Evolutionary conservation across 495 filamentous ascomycete species (phyloP).

Genomic region (Tuber brumale): DNA sequence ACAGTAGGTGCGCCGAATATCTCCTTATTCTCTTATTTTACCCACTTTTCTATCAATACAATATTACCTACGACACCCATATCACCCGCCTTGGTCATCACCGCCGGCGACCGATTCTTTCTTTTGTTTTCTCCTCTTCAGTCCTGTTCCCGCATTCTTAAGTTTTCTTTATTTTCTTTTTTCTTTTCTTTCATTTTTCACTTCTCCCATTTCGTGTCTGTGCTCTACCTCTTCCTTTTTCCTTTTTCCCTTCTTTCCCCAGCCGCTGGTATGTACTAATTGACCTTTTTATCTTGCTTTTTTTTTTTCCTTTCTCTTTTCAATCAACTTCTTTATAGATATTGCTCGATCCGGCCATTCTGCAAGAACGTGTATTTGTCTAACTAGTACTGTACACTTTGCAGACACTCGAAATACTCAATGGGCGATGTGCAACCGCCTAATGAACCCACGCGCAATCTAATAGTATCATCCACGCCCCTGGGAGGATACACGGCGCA

Average conservation of each 20-base stretch:
- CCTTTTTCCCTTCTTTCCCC: not conserved
- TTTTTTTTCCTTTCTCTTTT: not conserved
- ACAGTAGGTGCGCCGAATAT: slow-evolving; percentile 27
- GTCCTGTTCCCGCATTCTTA: slow-evolving; percentile 13
- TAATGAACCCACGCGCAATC: slow-evolving; percentile 29
- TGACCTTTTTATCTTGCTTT: not conserved
- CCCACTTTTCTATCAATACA: not conserved
- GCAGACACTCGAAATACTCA: slow-evolving; percentile 21
- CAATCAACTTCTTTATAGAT: slow-evolving; percentile 1
- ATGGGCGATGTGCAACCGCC: slow-evolving; percentile 34
- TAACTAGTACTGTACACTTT: slow-evolving; percentile 13
- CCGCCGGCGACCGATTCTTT: not conserved
- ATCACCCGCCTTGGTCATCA: not conserved
- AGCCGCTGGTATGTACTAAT: slow-evolving; percentile 14
- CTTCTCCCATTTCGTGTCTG: not conserved
- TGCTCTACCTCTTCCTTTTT: slow-evolving; percentile 6
- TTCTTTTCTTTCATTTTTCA: not conserved
- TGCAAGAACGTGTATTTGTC: slow-evolving; percentile 10
- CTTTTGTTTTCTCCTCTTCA: not conserved
- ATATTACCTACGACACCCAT: not conserved
- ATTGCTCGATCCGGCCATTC: not conserved
- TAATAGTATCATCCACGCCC: slow-evolving; percentile 35
- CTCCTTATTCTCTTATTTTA: slow-evolving; percentile 11
- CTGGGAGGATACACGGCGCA: slow-evolving; percentile 23
- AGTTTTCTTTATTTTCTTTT: not conserved